phyloP scores from a whole-genome alignment of 208 protist genomes.

The Kentomonas sorsogonicus region DNA sequence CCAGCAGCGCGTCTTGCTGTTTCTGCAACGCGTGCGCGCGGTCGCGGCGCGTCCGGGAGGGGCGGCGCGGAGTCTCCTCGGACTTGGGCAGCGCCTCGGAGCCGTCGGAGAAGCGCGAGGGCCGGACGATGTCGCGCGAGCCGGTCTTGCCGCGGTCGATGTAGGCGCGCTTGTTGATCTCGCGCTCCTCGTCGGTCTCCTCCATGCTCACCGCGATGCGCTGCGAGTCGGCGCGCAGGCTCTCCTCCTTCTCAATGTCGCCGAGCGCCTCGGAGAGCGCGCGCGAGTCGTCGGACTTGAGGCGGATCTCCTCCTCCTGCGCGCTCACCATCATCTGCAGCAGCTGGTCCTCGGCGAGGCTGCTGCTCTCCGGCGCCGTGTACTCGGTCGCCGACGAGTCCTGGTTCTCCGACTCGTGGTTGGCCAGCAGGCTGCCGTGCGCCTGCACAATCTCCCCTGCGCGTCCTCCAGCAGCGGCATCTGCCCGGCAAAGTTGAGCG shows the following conservation, averaged over 20 bases:
- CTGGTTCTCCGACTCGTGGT: conserved; percentile 70
- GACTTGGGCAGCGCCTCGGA: conserved; percentile 5
- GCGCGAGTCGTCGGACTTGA: conserved; percentile 29
- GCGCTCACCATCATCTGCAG: conserved; percentile 74
- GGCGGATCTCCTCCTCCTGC: conserved; percentile 70
- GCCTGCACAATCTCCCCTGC: conserved; percentile 77
- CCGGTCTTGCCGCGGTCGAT: conserved; percentile 86
- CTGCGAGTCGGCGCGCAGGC: conserved; percentile 30
- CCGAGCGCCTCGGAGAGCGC: conserved; percentile 64
- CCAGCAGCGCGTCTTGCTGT: conserved; percentile 61
- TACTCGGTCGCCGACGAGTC: conserved; percentile 56
- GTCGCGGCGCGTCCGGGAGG: conserved; percentile 58
- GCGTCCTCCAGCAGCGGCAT: conserved; percentile 84
- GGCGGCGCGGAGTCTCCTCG: conserved; percentile 30
- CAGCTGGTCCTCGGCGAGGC: conserved; percentile 62
- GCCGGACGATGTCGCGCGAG: conserved; percentile 70
- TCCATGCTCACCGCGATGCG: conserved; percentile 84
- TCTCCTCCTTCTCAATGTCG: conserved; percentile 74
- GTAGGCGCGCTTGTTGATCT: conserved; percentile 73
- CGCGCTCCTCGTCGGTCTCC: conserved; percentile 77
- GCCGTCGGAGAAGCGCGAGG: conserved; percentile 30
- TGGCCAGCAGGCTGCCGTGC: conserved; percentile 56
- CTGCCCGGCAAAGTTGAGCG: conserved; percentile 88
- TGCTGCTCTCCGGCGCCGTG: conserved; percentile 48
- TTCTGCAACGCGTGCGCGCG: conserved; percentile 67